These are phyloP conservation scores for Strigomonas culicis DNA, from an alignment of 208 protist species.

Conservation along the genomic window DNA sequence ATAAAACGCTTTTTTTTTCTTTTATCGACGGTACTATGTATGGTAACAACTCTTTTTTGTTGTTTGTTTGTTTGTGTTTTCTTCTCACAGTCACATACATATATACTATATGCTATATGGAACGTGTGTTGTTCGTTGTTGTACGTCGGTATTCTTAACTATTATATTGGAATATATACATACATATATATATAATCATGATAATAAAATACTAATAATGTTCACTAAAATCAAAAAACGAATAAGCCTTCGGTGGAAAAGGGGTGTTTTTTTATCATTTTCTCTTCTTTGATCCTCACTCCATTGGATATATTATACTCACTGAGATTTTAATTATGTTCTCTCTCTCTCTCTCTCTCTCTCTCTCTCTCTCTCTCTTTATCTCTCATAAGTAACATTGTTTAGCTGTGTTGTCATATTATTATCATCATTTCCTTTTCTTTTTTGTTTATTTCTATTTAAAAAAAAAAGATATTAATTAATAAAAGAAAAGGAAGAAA, in stretches of 20 bases:
- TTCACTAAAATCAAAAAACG: not conserved
- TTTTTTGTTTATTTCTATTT: not conserved
- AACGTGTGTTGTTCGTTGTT: not conserved
- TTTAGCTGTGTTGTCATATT: not conserved
- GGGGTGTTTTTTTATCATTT: not conserved
- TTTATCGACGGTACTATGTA: too few relatives aligned
- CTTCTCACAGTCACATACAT: too few relatives aligned
- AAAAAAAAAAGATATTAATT: not conserved
- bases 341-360: not conserved
- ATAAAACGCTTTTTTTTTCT: not conserved
- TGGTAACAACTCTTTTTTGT: too few relatives aligned
- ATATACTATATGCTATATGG: too few relatives aligned
- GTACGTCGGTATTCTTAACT: not conserved
- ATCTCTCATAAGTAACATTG: not conserved
- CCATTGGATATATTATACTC: not conserved
- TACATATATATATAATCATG: too few relatives aligned
- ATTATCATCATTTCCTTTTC: conserved; percentile 5
- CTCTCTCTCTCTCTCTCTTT: not conserved
- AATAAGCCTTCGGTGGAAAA: not conserved
- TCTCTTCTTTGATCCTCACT: not conserved
- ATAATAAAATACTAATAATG: too few relatives aligned
- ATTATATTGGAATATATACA: not conserved
- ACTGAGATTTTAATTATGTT: not conserved
- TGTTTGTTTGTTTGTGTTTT: too few relatives aligned
- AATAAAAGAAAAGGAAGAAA: conserved; percentile 6